Evolutionary conservation across 176 grass and related monocot genomes (phyloP).

Genomic region (Urochloa ruziziensis): DNA sequence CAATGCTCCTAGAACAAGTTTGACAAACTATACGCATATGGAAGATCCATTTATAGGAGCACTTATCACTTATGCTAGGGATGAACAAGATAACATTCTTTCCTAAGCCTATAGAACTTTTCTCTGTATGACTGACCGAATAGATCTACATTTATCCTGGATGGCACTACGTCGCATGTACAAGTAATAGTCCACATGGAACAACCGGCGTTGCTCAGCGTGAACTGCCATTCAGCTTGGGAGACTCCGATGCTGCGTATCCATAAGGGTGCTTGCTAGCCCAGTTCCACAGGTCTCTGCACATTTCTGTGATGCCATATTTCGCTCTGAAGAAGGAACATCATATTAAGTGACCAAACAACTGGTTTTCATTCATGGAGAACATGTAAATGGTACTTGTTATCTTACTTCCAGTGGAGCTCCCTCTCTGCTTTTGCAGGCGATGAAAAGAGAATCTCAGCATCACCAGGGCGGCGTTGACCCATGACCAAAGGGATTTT

Average conservation of each 20-base stretch:
- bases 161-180: constrained; percentile 45
- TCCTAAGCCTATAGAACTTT: constrained; percentile 32
- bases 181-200: constrained; percentile 32
- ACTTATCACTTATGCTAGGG: constrained; percentile 23
- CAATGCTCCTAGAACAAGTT: constrained; percentile 29
- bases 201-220: constrained; percentile 19
- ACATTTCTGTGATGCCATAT: constrained; percentile 83
- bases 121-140: constrained; percentile 43
- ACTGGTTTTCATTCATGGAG: background rate
- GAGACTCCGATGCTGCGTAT: constrained; percentile 52
- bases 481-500: constrained; percentile 87
- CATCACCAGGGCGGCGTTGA: constrained; percentile 78
- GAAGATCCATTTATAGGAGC: constrained; percentile 24
- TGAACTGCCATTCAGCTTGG: constrained; percentile 54
- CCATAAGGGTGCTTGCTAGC: constrained; percentile 86
- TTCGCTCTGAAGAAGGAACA: constrained; percentile 62
- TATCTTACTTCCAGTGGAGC: constrained; percentile 87
- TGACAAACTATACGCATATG: constrained; percentile 28
- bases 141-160: constrained; percentile 44
- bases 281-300: constrained; percentile 91
- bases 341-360: background rate
- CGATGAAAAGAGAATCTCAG: constrained; percentile 83
- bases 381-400: background rate
- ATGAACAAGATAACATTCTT: constrained; percentile 28
- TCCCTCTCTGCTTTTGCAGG: constrained; percentile 88